These are phyloP conservation scores for Crithidia thermophila DNA, from an alignment of 208 protist genomes.

Conservation along the genomic window DNA sequence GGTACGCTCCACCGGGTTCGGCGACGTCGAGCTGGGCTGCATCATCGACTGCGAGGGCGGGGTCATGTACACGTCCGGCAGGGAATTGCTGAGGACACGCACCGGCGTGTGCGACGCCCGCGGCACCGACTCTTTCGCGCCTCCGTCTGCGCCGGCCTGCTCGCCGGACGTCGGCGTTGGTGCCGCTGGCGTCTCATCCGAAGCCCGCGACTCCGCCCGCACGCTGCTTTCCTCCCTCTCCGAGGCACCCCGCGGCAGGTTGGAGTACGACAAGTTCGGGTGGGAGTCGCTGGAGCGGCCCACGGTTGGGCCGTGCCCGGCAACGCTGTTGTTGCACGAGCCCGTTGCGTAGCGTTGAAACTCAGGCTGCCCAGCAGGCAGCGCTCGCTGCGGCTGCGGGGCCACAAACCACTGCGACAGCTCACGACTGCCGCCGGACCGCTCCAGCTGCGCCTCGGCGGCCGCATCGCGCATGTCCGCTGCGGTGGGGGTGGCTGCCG, in stretches of 20 bases:
- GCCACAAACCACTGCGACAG: slow-evolving; percentile 17
- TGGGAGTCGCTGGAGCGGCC: slow-evolving; percentile 7
- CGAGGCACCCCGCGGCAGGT: neutral
- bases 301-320: neutral
- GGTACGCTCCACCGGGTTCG: neutral
- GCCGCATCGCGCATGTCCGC: neutral
- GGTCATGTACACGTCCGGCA: slow-evolving; percentile 8
- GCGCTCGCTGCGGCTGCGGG: slow-evolving; percentile 1
- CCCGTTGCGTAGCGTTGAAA: slow-evolving; percentile 15
- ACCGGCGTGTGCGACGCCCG: neutral
- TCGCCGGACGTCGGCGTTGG: neutral
- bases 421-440: slow-evolving; percentile 9
- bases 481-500: neutral
- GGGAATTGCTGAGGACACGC: too few species aligned
- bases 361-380: neutral
- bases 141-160: neutral
- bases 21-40: neutral
- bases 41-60: neutral
- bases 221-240: slow-evolving; percentile 20
- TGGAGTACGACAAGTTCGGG: too few species aligned
- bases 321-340: slow-evolving; percentile 8
- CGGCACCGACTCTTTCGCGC: neutral
- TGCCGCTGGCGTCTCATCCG: slow-evolving; percentile 1
- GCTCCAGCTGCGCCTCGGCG: slow-evolving; percentile 2
- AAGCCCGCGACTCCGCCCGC: slow-evolving; percentile 2